Evolutionary conservation across 495 filamentous ascomycete genomes (phyloP).

Genomic region (Clohesyomyces aquaticus): DNA sequence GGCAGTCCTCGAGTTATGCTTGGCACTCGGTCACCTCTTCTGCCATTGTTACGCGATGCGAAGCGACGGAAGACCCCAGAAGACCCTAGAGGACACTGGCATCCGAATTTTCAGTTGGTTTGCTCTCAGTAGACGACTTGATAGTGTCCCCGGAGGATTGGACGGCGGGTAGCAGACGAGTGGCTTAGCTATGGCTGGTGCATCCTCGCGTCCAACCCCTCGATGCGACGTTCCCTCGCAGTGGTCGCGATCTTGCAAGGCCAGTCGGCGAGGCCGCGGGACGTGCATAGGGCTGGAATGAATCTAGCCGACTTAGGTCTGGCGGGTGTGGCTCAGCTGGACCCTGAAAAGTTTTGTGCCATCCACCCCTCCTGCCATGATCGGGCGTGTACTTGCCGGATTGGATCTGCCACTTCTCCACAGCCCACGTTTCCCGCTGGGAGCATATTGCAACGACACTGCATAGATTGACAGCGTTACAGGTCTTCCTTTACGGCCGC

Average conservation of each 20-base stretch:
- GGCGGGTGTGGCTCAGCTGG: neutral
- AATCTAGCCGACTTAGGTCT: neutral
- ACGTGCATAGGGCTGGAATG: slow-evolving; percentile 9
- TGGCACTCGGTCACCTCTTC: neutral
- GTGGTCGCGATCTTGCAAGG: slow-evolving; percentile 11
- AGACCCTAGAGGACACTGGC: too few species aligned
- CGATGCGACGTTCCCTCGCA: slow-evolving; percentile 15
- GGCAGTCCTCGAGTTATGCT: neutral
- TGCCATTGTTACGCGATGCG: neutral
- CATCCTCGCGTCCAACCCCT: slow-evolving; percentile 3
- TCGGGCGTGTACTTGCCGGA: slow-evolving; percentile 12
- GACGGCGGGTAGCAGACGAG: slow-evolving; percentile 23
- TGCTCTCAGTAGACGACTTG: neutral
- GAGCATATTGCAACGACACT: slow-evolving; percentile 7
- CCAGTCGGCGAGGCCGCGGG: slow-evolving; percentile 9
- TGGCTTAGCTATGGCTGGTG: slow-evolving; percentile 28
- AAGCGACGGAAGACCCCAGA: neutral
- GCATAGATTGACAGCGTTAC: slow-evolving; percentile 9
- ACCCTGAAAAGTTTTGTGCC: slow-evolving; percentile 7
- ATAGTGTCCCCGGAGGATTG: neutral
- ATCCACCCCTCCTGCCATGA: neutral
- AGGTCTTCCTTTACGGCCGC: slow-evolving; percentile 2
- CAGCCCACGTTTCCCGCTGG: slow-evolving; percentile 2
- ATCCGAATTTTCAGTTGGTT: too few species aligned
- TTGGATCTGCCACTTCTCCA: slow-evolving; percentile 7